Conservation (phyloP, 2,329 filamentous ascomycete genomes). For the Chaetomium sp. region DNA sequence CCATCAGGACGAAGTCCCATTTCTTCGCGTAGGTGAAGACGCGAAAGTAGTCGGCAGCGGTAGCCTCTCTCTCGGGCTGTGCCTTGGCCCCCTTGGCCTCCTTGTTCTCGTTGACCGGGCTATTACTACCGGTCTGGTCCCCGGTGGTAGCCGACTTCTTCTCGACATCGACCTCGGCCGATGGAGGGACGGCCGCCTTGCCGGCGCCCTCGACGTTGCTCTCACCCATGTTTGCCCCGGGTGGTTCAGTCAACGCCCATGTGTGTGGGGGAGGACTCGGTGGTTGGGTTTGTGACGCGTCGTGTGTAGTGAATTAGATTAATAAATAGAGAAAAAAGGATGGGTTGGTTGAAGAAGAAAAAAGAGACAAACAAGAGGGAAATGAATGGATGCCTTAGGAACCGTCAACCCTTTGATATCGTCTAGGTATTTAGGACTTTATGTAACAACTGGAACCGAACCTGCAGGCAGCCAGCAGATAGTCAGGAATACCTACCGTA, state of each 20-base stretch:
- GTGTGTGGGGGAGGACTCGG: background rate
- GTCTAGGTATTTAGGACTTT: no score
- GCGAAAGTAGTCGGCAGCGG: constrained; percentile 52
- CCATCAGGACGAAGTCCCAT: constrained; percentile 54
- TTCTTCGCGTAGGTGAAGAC: constrained; percentile 58
- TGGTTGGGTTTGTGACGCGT: background rate
- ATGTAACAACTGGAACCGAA: background rate
- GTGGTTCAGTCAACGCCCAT: background rate
- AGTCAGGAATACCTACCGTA: background rate
- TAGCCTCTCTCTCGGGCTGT: constrained; percentile 50
- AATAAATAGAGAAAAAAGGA: background rate
- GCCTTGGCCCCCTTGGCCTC: constrained; percentile 36
- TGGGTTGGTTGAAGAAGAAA: background rate
- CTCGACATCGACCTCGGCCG: constrained; percentile 11
- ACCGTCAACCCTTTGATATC: background rate
- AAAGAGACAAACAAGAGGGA: background rate
- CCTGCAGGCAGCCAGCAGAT: background rate
- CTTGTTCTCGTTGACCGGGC: constrained; percentile 12
- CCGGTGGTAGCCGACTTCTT: constrained; percentile 8
- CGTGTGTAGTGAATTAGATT: background rate
- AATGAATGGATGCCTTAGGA: background rate
- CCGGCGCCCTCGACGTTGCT: constrained; percentile 11
- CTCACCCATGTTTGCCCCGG: constrained; percentile 16
- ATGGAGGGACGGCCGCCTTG: constrained; percentile 2
- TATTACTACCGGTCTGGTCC: constrained; percentile 10